A percentile compares a stretch with the other conserved stretches of the same genome.
phyloP scores from a whole-genome alignment of 805 yeast genomes.

The Saccharomycopsis fermentans region DNA sequence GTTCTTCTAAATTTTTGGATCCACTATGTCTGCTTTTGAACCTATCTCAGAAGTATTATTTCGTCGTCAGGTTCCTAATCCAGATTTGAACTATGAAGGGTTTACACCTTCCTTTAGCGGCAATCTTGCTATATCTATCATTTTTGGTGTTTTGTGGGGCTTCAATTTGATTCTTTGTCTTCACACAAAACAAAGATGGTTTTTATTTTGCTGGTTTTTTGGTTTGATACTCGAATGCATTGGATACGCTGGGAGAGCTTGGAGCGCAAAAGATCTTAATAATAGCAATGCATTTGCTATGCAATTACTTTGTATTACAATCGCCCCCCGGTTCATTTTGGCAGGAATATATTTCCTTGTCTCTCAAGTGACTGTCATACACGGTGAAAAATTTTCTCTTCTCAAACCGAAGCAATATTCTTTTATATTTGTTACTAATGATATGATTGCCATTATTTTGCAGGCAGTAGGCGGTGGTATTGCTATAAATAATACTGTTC shows the following conservation, averaged over 20 bases:
- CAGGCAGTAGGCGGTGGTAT: slow-evolving; percentile 75
- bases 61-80: not conserved
- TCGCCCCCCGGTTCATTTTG: slow-evolving; percentile 77
- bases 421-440: slow-evolving; percentile 54
- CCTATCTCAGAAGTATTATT: not conserved
- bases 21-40: not conserved
- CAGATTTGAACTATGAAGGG: not conserved
- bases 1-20: not conserved
- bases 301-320: slow-evolving; percentile 58
- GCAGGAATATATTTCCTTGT: slow-evolving; percentile 69
- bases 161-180: slow-evolving; percentile 39
- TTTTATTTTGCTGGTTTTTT: slow-evolving; percentile 43
- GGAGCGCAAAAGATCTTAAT: slow-evolving; percentile 31
- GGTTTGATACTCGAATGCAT: slow-evolving; percentile 51
- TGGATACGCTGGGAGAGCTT: slow-evolving; percentile 56
- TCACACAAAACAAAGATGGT: slow-evolving; percentile 50
- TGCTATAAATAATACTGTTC: slow-evolving; percentile 27
- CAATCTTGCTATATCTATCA: slow-evolving; percentile 45
- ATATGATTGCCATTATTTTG: slow-evolving; percentile 49
- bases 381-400: slow-evolving; percentile 42
- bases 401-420: slow-evolving; percentile 36
- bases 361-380: slow-evolving; percentile 54
- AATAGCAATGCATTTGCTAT: slow-evolving; percentile 38
- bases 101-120: slow-evolving; percentile 41
- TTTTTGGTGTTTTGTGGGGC: slow-evolving; percentile 43